Base-by-base conservation (phyloP, 129 eudicot genomes). In the Saussurea involucrata region DNA sequence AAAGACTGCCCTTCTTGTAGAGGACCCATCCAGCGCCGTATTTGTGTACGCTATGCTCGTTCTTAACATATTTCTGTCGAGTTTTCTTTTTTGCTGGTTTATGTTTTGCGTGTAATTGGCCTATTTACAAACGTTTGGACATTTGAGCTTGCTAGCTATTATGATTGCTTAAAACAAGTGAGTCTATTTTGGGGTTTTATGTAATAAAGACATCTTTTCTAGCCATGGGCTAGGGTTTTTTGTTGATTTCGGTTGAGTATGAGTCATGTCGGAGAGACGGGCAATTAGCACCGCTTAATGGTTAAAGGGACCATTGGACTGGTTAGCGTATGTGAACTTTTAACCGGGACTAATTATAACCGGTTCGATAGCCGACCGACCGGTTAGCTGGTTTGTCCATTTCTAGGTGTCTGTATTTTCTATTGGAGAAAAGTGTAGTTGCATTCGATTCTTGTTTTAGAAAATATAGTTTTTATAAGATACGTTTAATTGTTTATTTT, bases 1-100 rank as follows among this genome's bases (percentile, higher is more conserved):
- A 92, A 90, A 74, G 99, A 92, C 11, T 95, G 99, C 81, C 99
- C 99, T 31, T 95, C 99, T 0, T 95, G 99, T 86, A 86, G 99
- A 90, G 82, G 88, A 71, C 76, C 82, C 27, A 95, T 95, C 71
- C 85, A 79, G 79, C 78, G 87, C 81, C 99, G 99, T 24, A 85
- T 95, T 68, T 85, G 82, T 66, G 99, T 88, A 68, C 96, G 90
- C 73, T 95, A 84, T 80, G 96, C 91, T 80, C 89, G 71, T 76
- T 57, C 96, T 76, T 89, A 71, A 85, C 44, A 7, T 68, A 29
- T 31, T 36, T 71, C 34, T 28, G 68, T 65, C 21, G 63, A 28
- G 42, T 66, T 76, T 66, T 24, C 64, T 64, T 27, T 33, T 74
- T 20, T 36, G 17, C 58, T 25, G 36, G 74, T 66, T 80, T 44